phyloP scores from a whole-genome alignment of 2,329 filamentous ascomycete genomes.

The Aspergillus amoenus region DNA sequence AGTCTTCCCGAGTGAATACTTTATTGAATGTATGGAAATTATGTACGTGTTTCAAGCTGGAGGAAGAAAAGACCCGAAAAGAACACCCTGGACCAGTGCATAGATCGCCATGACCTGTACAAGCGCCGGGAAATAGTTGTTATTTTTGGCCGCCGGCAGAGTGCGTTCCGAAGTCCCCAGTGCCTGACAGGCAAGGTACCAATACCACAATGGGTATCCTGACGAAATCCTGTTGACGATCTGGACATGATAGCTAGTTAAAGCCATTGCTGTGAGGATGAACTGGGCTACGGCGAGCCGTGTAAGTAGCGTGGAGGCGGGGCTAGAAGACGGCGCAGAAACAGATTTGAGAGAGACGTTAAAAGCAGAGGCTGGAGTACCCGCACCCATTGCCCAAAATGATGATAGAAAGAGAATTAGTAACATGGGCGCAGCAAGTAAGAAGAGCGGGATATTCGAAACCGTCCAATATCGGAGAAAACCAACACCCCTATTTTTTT shows the following conservation, averaged over 20 bases:
- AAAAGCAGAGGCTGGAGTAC: constrained; percentile 23
- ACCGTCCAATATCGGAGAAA: constrained; percentile 88
- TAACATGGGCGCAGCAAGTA: constrained; percentile 78
- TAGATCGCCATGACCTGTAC: constrained; percentile 77
- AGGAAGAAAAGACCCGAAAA: constrained; percentile 89
- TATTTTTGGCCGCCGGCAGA: constrained; percentile 14
- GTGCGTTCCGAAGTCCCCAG: constrained; percentile 21
- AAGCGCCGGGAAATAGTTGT: constrained; percentile 32
- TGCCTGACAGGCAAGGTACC: constrained; percentile 63
- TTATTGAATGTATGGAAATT: neutral
- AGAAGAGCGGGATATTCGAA: constrained; percentile 82
- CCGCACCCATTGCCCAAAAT: constrained; percentile 40
- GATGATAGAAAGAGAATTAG: constrained; percentile 65
- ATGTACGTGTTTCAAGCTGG: constrained; percentile 61
- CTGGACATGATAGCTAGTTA: constrained; percentile 87
- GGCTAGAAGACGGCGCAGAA: constrained; percentile 15
- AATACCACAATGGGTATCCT: constrained; percentile 86
- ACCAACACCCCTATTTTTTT: constrained; percentile 70
- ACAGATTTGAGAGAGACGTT: constrained; percentile 13
- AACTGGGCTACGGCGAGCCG: constrained; percentile 72
- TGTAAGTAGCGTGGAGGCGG: constrained; percentile 35
- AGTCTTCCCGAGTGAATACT: neutral
- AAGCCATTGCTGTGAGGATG: constrained; percentile 67
- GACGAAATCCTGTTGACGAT: constrained; percentile 88
- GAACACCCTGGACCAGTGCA: constrained; percentile 72